A percentile compares a stretch with the other conserved stretches of the same genome.
Evolutionary conservation across 2,329 filamentous ascomycete genomes (phyloP).

Genomic region (Boeremia lycopersici): DNA sequence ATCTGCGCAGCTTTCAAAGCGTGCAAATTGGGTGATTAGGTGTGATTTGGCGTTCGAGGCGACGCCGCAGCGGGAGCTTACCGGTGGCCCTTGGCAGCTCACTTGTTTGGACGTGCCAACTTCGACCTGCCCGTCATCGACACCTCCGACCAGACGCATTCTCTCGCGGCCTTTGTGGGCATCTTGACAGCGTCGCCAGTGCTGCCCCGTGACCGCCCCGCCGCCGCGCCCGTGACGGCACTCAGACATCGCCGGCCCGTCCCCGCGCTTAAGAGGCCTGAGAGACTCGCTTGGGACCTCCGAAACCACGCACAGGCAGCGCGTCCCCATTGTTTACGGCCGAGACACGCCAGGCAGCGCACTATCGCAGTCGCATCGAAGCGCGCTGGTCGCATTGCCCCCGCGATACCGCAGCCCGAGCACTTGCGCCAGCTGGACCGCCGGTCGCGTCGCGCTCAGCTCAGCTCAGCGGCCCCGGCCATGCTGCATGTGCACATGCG

Average conservation of each 20-base stretch:
- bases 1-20: background rate
- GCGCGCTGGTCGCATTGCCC: constrained; percentile 17
- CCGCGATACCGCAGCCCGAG: background rate
- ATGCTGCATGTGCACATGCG: constrained; percentile 45
- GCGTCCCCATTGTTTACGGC: constrained; percentile 6
- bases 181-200: background rate
- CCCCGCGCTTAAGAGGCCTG: constrained; percentile 21
- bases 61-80: constrained; percentile 1
- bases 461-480: constrained; percentile 35
- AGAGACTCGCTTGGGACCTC: constrained; percentile 23
- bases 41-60: constrained; percentile 2
- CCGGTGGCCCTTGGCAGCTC: constrained; percentile 5
- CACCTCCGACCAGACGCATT: background rate
- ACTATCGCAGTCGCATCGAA: constrained; percentile 17
- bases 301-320: constrained; percentile 23
- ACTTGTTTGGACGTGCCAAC: constrained; percentile 10
- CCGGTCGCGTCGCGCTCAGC: constrained; percentile 18
- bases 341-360: constrained; percentile 17
- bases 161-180: background rate
- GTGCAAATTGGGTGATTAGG: background rate
- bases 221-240: constrained; percentile 1
- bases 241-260: constrained; percentile 15
- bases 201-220: background rate
- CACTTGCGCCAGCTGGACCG: constrained; percentile 16
- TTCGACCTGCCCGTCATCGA: constrained; percentile 12